phyloP scores from a whole-genome alignment of 169 alveolate species.

The Toxoplasma gondii region DNA sequence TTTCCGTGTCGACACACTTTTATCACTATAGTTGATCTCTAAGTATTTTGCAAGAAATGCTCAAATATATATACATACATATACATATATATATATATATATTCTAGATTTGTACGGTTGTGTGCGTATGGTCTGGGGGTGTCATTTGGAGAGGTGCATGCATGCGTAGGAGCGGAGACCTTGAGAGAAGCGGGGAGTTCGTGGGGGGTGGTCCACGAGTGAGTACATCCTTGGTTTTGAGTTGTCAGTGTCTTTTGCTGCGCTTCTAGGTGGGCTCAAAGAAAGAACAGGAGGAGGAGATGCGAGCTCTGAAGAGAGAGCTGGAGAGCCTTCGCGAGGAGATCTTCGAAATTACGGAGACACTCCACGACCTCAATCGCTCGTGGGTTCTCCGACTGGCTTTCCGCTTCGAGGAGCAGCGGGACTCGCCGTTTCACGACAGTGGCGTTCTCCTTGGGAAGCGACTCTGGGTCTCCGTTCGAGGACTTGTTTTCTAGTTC shows the following conservation, averaged over 20 bases:
- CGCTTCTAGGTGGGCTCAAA: background rate
- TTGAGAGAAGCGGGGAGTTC: no score
- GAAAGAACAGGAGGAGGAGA: background rate
- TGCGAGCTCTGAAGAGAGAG: background rate
- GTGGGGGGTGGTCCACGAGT: no score
- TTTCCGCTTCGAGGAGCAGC: background rate
- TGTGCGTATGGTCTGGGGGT: background rate
- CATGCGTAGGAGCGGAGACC: no score
- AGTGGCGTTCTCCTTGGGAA: no score
- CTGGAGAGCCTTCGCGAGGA: background rate
- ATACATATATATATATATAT: background rate
- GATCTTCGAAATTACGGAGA: background rate
- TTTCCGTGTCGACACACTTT: no score
- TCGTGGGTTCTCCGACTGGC: background rate
- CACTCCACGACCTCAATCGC: background rate
- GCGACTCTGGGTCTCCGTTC: no score
- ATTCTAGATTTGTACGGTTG: background rate
- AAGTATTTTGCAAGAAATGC: no score
- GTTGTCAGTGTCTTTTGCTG: background rate
- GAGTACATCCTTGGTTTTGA: no score
- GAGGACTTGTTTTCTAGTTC: no score
- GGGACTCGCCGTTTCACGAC: no score
- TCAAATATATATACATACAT: background rate
- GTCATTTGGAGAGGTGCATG: background rate
- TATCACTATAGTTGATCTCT: no score